Conservation (phyloP, 176 grass and related monocot genomes). For the Ampelocalamus luodianensis region DNA sequence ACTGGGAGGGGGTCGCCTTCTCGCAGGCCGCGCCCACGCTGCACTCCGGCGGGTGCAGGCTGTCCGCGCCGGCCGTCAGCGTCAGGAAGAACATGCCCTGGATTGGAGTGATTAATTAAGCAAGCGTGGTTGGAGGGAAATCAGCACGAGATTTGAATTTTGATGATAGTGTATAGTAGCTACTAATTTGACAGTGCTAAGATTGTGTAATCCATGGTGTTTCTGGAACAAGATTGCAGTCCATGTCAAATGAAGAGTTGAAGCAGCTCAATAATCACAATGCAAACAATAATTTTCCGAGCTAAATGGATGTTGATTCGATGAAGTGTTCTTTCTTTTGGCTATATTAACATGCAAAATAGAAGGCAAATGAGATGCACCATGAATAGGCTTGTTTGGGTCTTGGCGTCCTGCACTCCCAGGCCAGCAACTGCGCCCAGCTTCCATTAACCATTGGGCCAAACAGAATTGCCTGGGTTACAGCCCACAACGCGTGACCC, state of each 20-base stretch:
- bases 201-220: background rate
- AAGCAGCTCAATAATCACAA: background rate
- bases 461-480: background rate
- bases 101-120: background rate
- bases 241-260: background rate
- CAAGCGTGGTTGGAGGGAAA: background rate
- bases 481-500: background rate
- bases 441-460: background rate
- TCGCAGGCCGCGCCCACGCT: slow-evolving; percentile 38
- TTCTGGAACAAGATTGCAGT: background rate
- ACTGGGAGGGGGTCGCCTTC: slow-evolving; percentile 61
- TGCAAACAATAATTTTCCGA: background rate
- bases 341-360: background rate
- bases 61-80: slow-evolving; percentile 56
- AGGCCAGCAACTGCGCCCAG: background rate
- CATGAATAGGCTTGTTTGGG: background rate
- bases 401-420: background rate
- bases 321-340: background rate
- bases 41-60: slow-evolving; percentile 71
- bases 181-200: background rate
- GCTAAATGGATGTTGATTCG: background rate
- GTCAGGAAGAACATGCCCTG: slow-evolving; percentile 95
- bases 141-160: background rate
- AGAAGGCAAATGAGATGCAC: background rate
- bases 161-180: background rate